phyloP scores from a whole-genome alignment of 2,329 filamentous ascomycete genomes.

The Xylariaceae sp. region DNA sequence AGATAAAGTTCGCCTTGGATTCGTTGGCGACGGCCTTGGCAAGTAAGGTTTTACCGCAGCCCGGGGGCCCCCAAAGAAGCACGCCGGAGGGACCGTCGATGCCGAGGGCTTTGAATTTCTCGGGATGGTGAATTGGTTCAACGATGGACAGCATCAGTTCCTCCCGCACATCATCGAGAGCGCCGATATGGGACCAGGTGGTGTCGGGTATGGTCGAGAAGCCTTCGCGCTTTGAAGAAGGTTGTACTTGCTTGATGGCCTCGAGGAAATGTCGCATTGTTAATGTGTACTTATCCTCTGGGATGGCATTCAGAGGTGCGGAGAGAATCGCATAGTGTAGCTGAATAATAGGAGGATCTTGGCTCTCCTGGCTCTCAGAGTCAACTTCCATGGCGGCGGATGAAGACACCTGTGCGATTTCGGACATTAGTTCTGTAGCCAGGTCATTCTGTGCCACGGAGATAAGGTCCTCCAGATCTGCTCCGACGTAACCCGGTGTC shows the following conservation, averaged over 20 bases:
- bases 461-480: conserved; percentile 70
- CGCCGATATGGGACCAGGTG: conserved; percentile 89
- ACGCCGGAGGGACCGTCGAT: conserved; percentile 81
- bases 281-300: conserved; percentile 29
- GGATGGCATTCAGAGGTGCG: conserved; percentile 22
- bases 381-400: conserved; percentile 27
- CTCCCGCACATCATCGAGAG: conserved; percentile 71
- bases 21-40: conserved; percentile 96
- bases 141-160: conserved; percentile 84
- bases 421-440: conserved; percentile 30
- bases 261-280: conserved; percentile 63
- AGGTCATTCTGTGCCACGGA: conserved; percentile 41
- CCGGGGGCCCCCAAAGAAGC: conserved; percentile 92
- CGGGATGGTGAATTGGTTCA: conserved; percentile 78
- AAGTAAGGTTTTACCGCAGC: conserved; percentile 93
- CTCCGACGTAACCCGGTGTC: conserved; percentile 90
- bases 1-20: conserved; percentile 95
- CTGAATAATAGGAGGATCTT: conserved; percentile 13
- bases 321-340: conserved; percentile 25
- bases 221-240: conserved; percentile 84
- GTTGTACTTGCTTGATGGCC: conserved; percentile 70
- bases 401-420: conserved; percentile 24
- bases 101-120: conserved; percentile 70
- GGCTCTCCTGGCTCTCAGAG: conserved; percentile 9
- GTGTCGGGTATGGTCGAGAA: conserved; percentile 93